Conservation (phyloP, 495 filamentous ascomycete species). For the Emericellopsis terricola region DNA sequence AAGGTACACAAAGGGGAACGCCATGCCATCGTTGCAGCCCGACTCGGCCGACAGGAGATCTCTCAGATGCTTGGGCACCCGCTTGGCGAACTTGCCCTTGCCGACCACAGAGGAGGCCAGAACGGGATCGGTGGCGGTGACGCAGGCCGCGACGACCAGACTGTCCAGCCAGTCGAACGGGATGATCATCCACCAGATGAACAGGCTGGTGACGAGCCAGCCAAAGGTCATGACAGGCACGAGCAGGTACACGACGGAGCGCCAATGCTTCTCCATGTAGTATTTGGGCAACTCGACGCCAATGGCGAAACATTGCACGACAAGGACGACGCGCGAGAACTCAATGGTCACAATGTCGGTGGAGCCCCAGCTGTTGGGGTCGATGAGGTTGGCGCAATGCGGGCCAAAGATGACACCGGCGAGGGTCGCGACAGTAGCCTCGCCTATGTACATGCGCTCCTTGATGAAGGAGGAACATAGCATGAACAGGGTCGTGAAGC, state of each 20-base stretch:
- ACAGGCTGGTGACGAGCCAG: constrained; percentile 87
- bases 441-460: constrained; percentile 95
- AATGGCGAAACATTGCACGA: constrained; percentile 98
- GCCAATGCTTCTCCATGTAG: constrained; percentile 98
- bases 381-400: constrained; percentile 79
- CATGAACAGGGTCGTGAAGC: constrained; percentile 98
- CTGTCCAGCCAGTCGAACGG: constrained; percentile 75
- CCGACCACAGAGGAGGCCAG: constrained; percentile 95
- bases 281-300: constrained; percentile 94
- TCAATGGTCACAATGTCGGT: constrained; percentile 91
- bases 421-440: constrained; percentile 90
- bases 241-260: constrained; percentile 72
- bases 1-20: constrained; percentile 96
- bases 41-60: constrained; percentile 94
- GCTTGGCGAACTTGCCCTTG: constrained; percentile 95
- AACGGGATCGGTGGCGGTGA: constrained; percentile 96
- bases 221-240: constrained; percentile 96
- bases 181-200: constrained; percentile 90
- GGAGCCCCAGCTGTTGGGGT: constrained; percentile 76
- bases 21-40: constrained; percentile 99
- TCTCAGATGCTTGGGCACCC: constrained; percentile 91
- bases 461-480: constrained; percentile 94
- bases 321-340: constrained; percentile 90
- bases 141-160: constrained; percentile 73
- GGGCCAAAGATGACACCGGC: constrained; percentile 97